Evolutionary conservation across 169 alveolate genomes (phyloP).

Genomic region (Cryptosporidium viatorum): DNA sequence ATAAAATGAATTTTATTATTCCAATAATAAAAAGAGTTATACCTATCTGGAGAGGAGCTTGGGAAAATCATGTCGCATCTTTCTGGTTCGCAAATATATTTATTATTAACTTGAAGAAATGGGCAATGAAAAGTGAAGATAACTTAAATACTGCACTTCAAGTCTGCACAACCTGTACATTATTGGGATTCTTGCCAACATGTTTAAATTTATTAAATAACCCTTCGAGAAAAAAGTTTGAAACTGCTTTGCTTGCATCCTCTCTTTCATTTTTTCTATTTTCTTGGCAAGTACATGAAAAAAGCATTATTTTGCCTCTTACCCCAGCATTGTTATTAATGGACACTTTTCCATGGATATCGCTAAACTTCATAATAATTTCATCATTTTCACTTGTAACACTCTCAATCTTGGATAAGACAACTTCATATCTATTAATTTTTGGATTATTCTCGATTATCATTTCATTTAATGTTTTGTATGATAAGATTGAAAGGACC

Average conservation of each 20-base stretch:
- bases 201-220: conserved; percentile 70
- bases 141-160: conserved; percentile 45
- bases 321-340: conserved; percentile 81
- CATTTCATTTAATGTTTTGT: conserved; percentile 1
- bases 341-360: conserved; percentile 49
- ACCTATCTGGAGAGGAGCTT: conserved; percentile 90
- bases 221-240: conserved; percentile 71
- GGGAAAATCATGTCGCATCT: conserved; percentile 88
- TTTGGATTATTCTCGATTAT: conserved; percentile 16
- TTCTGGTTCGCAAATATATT: conserved; percentile 84
- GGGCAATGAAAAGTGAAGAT: conserved; percentile 61
- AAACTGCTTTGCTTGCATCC: conserved; percentile 75
- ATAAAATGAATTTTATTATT: conserved; percentile 19
- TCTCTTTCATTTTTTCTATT: conserved; percentile 78
- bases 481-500: not conserved
- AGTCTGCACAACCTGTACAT: conserved; percentile 41
- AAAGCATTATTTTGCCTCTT: conserved; percentile 87
- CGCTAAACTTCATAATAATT: conserved; percentile 16
- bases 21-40: conserved; percentile 82
- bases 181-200: conserved; percentile 64
- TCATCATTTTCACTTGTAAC: conserved; percentile 50
- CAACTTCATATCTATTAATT: conserved; percentile 1
- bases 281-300: conserved; percentile 91
- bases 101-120: conserved; percentile 34
- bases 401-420: conserved; percentile 53